phyloP scores from a whole-genome alignment of 2,329 filamentous ascomycete species.

The Pseudocercospora cruenta region DNA sequence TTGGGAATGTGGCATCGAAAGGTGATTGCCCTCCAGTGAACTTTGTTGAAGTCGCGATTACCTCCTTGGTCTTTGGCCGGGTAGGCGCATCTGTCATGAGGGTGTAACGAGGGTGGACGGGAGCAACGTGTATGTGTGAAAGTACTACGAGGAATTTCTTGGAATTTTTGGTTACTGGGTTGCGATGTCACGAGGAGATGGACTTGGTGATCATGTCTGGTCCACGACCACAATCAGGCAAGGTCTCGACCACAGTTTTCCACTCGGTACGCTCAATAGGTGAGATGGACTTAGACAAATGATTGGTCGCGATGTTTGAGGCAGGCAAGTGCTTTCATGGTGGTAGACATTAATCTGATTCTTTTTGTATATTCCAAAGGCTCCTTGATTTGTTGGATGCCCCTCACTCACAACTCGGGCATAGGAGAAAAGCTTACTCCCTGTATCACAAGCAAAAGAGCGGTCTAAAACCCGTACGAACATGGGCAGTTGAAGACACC shows the following conservation, averaged over 20 bases:
- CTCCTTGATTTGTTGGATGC: no score
- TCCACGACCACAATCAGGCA: no score
- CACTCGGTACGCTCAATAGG: no score
- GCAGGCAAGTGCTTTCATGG: background rate
- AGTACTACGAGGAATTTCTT: background rate
- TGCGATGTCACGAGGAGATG: background rate
- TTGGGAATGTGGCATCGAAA: background rate
- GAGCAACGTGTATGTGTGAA: slow-evolving; percentile 4
- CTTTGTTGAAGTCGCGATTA: background rate
- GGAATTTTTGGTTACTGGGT: background rate
- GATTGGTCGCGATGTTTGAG: no score
- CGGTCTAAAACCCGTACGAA: background rate
- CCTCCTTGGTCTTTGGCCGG: slow-evolving; percentile 7
- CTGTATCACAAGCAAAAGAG: background rate
- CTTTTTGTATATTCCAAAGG: no score
- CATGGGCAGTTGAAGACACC: background rate
- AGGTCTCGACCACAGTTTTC: no score
- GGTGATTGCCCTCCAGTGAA: slow-evolving; percentile 3
- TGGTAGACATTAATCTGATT: background rate
- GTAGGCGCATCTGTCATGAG: slow-evolving; percentile 9
- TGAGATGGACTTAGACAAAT: no score
- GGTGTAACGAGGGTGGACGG: background rate
- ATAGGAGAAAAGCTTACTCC: background rate
- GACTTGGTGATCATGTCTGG: background rate
- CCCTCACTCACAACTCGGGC: background rate